Base-by-base conservation (phyloP, 441 rosid species). In the Adansonia madagascariensis region DNA sequence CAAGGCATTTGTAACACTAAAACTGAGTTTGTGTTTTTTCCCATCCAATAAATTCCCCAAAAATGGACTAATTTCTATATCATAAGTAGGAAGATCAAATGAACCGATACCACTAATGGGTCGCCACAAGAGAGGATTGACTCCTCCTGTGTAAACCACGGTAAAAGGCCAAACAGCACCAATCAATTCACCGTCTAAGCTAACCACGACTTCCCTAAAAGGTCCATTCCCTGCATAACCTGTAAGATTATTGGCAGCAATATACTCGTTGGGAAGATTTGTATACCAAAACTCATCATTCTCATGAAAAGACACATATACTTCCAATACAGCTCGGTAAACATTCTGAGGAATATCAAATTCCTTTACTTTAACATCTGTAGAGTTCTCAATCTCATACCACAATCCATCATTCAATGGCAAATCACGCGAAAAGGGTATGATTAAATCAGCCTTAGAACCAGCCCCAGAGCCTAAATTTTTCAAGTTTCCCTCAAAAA, bases 141-240 rank as follows among this genome's bases (percentile, higher is more conserved):
- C 75, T 41, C 97, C 98, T 49, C 99, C 99, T 0, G 99, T 92
- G 81, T 83, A 95, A 50, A 94, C 85, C 77, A 95, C 98, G 15
- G 99, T 92, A 75, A 95, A 95, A 35, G 98, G 98, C 97, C 98
- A 93, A 73, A 92, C 70, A 1, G 92, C 92, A 55, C 99, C 98
- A 3, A 92, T 88, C 0, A 85, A 22, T 31, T 66, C 75, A 0
- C 86, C 93, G 57, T 95, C 97, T 17, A 95, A 88, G 76, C 84
- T 89, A 44, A 95, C 88, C 68, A 92, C 77, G 76, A 91, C 95
- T 87, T 95, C 98, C 82, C 98, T 87, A 68, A 95, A 95, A 73
- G 98, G 94, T 65, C 99, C 99, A 82, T 95, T 95, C 44, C 95
- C 99, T 14, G 82, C 81, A 0, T 12, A 20, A 55, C 18, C 83